Base-by-base conservation (phyloP, 805 yeast genomes). In the Trichomonascus vanleenenianus region DNA sequence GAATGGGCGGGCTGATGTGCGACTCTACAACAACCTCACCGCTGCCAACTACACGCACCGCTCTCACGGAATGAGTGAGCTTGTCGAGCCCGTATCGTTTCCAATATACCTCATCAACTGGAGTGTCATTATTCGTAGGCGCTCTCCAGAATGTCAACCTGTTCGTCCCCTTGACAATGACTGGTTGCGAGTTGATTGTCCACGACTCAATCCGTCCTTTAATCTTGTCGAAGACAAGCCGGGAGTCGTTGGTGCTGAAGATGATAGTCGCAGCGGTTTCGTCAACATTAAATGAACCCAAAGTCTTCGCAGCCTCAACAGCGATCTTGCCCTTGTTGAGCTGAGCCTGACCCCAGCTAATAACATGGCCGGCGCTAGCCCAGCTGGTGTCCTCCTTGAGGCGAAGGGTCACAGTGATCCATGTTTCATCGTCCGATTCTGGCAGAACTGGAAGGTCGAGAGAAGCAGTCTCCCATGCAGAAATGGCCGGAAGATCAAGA, bases 141-240 rank as follows among this genome's bases (percentile, higher is more conserved):
- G 62, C 54, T 46, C 70, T 51, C 64, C 63, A 64, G 45, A 63
- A 63, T n/a, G 50, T 34, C 22, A 50, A 44, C 19, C 31, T 9
- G 31, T 46, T 47, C n/a, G 16, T 32, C 6, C 53, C 51, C 6
- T 34, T 42, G 31, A 43, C 31, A 35, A 50, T 45, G 12, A 33
- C 30, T 6, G 45, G 42, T 12, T 36, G 12, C 25, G 45, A 47
- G 30, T 37, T 32, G 11, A 39, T 39, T 3, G 41, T 14, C 51
- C 51, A 50, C 4, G 40, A 27, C 12, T 15, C n/a, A 11, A 50
- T 30, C 5, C 30, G n/a, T 2, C 53, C 50, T 8, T 27, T 11
- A 2, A 27, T 31, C 31, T 41, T 42, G 38, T 47, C 11, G 39
- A 30, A 50, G 41, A 34, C 22, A 10, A 35, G 39, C 19, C 12